Evolutionary conservation across 768 basidiomycete species (phyloP).

Genomic region (Mycena indigotica): DNA sequence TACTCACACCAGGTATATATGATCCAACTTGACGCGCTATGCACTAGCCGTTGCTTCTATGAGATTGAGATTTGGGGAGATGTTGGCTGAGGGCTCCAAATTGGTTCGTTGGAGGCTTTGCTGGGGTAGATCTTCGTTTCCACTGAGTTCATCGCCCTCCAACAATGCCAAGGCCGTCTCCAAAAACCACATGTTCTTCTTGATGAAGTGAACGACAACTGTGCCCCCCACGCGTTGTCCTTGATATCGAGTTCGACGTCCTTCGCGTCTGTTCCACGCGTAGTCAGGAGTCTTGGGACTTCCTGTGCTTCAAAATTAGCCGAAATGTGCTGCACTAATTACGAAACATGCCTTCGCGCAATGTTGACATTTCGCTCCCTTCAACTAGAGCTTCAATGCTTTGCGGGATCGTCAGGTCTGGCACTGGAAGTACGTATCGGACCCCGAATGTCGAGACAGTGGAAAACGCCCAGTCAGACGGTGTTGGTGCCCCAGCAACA

Average conservation of each 20-base stretch:
- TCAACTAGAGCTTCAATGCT: slow-evolving; percentile 93
- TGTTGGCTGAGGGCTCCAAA: slow-evolving; percentile 1
- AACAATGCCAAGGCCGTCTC: slow-evolving; percentile 90
- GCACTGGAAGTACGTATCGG: slow-evolving; percentile 69
- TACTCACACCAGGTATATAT: slow-evolving; percentile 13
- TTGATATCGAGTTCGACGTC: slow-evolving; percentile 63
- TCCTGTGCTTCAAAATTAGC: slow-evolving; percentile 37
- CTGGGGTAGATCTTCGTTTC: slow-evolving; percentile 47
- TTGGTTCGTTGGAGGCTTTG: slow-evolving; percentile 14
- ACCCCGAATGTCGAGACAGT: slow-evolving; percentile 85
- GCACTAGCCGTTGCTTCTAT: slow-evolving; percentile 9
- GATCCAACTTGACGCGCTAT: slow-evolving; percentile 4
- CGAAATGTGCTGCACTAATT: background rate
- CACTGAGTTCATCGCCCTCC: slow-evolving; percentile 73
- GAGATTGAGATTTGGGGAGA: slow-evolving; percentile 4
- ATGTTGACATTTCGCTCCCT: slow-evolving; percentile 79
- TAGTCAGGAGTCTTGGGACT: slow-evolving; percentile 60
- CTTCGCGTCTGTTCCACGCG: slow-evolving; percentile 76
- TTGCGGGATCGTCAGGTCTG: slow-evolving; percentile 64
- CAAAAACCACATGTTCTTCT: slow-evolving; percentile 94
- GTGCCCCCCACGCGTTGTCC: slow-evolving; percentile 84
- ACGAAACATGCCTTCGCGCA: slow-evolving; percentile 58
- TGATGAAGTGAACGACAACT: slow-evolving; percentile 95
- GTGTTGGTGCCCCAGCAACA: slow-evolving; percentile 42
- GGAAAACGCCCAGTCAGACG: slow-evolving; percentile 73